Evolutionary conservation across 306 rosid species (phyloP), one percentile per base, ranked within the genome.

Genomic region (Ceratonia siliqua): DNA sequence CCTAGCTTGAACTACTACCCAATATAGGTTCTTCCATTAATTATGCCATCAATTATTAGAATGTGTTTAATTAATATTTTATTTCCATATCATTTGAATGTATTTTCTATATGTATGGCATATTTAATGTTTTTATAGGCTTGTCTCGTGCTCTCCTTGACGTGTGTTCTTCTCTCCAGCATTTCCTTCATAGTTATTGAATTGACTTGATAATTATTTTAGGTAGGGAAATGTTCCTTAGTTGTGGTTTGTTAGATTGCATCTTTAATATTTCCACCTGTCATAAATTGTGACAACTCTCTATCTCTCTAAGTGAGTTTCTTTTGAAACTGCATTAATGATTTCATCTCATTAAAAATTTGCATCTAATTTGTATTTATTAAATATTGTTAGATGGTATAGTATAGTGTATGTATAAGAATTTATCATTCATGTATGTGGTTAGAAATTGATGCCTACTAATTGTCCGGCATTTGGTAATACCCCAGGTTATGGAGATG

Each of bases 401-500:
- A n/a, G n/a, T n/a, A n/a, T n/a, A n/a, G n/a, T n/a, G n/a, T n/a
- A n/a, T n/a, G n/a, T n/a, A n/a, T n/a, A n/a, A n/a, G n/a, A n/a
- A n/a, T n/a, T n/a, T n/a, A n/a, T n/a, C n/a, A n/a, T 22, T 21
- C n/a, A 17, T 68, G 30, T 0, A 20, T 33, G 39, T 68, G 46
- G 58, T 18, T 38, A 17, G 24, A 33, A 36, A 48, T 32, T 69
- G 48, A 69, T 69, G 33, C 35, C 24, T 14, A 42, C 63, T 70
- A 11, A 0, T 63, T 43, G 27, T 75, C 46, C 65, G 62, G 33
- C 72, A 59, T 62, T 46, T 55, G 72, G 17, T 71, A 43, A 83
- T 15, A 35, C 71, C 9, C 38, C 89, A 95, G 99, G 95, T 77
- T 20, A 49, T 85, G 88, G 98, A 92, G 87, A 84, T 89, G 84